Conservation (phyloP, 352 stramenopile genomes). For the Thraustochytrium striatum region DNA sequence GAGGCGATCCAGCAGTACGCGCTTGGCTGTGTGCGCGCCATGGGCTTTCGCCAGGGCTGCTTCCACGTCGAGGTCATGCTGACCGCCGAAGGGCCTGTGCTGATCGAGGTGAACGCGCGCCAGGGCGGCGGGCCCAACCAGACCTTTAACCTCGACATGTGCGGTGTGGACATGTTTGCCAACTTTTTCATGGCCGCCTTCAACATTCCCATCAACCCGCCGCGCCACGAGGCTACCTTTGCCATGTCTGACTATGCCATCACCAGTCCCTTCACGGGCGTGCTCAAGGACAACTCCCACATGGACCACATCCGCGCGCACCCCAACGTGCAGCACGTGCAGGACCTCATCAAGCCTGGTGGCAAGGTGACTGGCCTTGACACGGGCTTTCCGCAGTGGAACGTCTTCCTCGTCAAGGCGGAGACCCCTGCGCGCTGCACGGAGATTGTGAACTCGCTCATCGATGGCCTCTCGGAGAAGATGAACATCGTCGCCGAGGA, state of each 20-base stretch:
- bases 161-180: conserved; percentile 37
- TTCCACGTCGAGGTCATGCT: conserved; percentile 51
- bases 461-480: too few species aligned
- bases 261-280: conserved; percentile 8
- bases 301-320: background rate
- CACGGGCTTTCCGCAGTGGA: conserved; percentile 32
- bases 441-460: conserved; percentile 11
- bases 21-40: background rate
- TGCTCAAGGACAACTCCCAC: background rate
- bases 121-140: conserved; percentile 41
- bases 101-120: conserved; percentile 50
- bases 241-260: conserved; percentile 30
- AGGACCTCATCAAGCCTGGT: conserved; percentile 17
- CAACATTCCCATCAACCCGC: conserved; percentile 28
- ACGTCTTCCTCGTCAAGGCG: conserved; percentile 19
- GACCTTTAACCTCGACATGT: conserved; percentile 10
- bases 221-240: background rate
- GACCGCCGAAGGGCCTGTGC: conserved; percentile 12
- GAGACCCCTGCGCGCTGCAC: background rate
- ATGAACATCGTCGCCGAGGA: background rate
- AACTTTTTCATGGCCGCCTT: conserved; percentile 25
- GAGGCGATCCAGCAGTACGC: conserved; percentile 21
- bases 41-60: conserved; percentile 32
- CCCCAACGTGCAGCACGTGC: background rate
- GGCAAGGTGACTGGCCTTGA: conserved; percentile 10